Evolutionary conservation across 345 rosid species (phyloP), one percentile per base, ranked within the genome.

Genomic region (Euphorbia tirucalli): DNA sequence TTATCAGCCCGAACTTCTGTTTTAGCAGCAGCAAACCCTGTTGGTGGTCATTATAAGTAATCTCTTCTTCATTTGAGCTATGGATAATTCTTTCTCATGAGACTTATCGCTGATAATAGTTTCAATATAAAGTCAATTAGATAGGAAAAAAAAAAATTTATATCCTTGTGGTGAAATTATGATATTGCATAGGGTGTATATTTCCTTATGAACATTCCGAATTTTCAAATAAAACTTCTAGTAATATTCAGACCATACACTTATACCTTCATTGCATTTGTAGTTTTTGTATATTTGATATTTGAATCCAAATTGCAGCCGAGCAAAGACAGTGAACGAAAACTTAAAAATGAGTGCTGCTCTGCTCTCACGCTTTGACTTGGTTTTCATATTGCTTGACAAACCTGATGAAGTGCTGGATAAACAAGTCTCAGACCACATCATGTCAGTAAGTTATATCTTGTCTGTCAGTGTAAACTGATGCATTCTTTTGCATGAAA

Each of bases 1-100:
- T 85, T 92, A 75, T 92, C 97, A 64, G 99, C 99, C 66, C 84
- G 97, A 74, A 95, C 97, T 80, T 88, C 99, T 50, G 87, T 95
- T 80, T 84, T 95, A 78, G 99, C 99, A 73, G 99, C 97, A 11
- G 97, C 97, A 80, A 95, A 90, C 80, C 99, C 99, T 68, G 97
- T 89, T 75, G 97, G 97, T 81, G 97, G 99, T 77, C 97, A 95
- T 80, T 95, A 92, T 64, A 90, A 95, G 99, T 92, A 92, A 77
- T 67, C 69, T 72, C 77, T 77, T 75, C 18, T 8, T 16, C 19
- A 31, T 71, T 61, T 68, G 21, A 32, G n/a, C 55, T 27, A 22
- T n/a, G 27, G 54, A 11, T 57, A 19, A 35, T 73, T 44, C 48
- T 73, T 61, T 68, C 31, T 22, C 41, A 35, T 35, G 5, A 27